phyloP scores from a whole-genome alignment of 2,329 filamentous ascomycete species.

The Colletotrichum melonis region DNA sequence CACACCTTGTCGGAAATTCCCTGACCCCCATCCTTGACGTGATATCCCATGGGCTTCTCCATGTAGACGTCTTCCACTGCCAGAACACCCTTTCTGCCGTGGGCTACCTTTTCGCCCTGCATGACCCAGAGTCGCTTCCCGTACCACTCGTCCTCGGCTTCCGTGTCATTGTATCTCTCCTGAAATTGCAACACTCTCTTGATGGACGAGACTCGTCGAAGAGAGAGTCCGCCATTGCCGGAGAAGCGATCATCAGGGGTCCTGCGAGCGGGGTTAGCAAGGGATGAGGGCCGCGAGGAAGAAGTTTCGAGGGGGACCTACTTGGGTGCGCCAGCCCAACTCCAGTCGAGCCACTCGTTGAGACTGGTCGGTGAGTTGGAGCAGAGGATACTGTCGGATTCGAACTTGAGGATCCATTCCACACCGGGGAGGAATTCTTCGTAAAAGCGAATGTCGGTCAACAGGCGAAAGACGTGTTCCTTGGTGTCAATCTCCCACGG shows the following conservation, averaged over 20 bases:
- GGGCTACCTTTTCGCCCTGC: slow-evolving; percentile 60
- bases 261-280: slow-evolving; percentile 40
- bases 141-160: slow-evolving; percentile 68
- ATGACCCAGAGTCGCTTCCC: slow-evolving; percentile 58
- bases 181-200: slow-evolving; percentile 60
- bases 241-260: slow-evolving; percentile 56
- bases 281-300: neutral
- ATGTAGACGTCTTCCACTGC: slow-evolving; percentile 62
- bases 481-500: slow-evolving; percentile 59
- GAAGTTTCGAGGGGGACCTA: slow-evolving; percentile 38
- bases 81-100: slow-evolving; percentile 53
- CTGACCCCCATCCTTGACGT: slow-evolving; percentile 57
- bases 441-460: slow-evolving; percentile 65
- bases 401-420: slow-evolving; percentile 66
- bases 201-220: slow-evolving; percentile 64
- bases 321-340: slow-evolving; percentile 65
- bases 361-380: slow-evolving; percentile 63
- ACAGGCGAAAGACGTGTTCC: slow-evolving; percentile 59
- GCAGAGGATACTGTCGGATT: slow-evolving; percentile 67
- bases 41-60: slow-evolving; percentile 65
- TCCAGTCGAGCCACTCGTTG: slow-evolving; percentile 65
- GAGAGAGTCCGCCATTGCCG: slow-evolving; percentile 65
- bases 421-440: slow-evolving; percentile 60
- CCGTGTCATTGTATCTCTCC: slow-evolving; percentile 59
- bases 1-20: slow-evolving; percentile 57